phyloP scores from a whole-genome alignment of 345 rosid genomes.

The Psidium friedrichsthalianum region DNA sequence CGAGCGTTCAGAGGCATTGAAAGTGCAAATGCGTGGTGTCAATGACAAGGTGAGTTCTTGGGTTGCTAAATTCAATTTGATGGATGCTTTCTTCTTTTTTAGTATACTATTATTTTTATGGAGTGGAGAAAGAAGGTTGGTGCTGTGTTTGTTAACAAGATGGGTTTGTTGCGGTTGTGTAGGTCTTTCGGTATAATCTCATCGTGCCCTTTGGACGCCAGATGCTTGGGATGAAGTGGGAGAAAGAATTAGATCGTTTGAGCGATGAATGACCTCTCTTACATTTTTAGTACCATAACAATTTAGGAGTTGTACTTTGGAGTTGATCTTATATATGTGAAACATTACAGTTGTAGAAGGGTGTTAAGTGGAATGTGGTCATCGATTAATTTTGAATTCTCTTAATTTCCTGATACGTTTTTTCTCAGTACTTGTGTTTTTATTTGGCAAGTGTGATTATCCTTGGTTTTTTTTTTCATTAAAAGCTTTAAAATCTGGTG shows the following conservation, averaged over 20 bases:
- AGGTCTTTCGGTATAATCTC: conserved; percentile 71
- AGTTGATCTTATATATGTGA: background rate
- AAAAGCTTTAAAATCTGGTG: background rate
- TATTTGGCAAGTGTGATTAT: background rate
- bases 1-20: conserved; percentile 28
- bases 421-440: conserved; percentile 9
- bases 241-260: conserved; percentile 60
- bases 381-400: no score
- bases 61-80: background rate
- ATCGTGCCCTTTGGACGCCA: conserved; percentile 81
- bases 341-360: background rate
- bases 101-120: background rate
- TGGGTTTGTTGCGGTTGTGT: background rate
- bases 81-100: background rate
- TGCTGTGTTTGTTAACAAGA: background rate
- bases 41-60: conserved; percentile 44
- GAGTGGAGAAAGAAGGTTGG: background rate
- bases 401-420: background rate
- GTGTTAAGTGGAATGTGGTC: background rate
- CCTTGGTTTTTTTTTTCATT: background rate
- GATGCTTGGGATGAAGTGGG: conserved; percentile 80
- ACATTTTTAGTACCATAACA: background rate
- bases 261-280: conserved; percentile 9
- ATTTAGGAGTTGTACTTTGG: background rate
- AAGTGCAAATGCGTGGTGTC: conserved; percentile 44